Evolutionary conservation across 2,329 filamentous ascomycete species (phyloP).

Genomic region (Waltergamsia citrina): DNA sequence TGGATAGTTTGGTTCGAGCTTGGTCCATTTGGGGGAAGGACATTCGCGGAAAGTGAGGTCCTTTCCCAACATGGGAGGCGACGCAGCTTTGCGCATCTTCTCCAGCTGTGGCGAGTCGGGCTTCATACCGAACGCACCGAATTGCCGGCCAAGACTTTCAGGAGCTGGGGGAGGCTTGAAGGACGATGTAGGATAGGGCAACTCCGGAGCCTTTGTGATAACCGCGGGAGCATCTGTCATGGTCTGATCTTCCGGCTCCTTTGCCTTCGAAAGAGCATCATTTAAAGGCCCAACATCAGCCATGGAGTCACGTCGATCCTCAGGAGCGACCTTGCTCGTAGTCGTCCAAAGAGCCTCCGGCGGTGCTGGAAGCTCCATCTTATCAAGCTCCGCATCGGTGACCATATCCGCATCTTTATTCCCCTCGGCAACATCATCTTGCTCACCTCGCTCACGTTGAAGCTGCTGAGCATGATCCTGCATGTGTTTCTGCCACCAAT

Average conservation of each 20-base stretch:
- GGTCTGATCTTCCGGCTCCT: background rate
- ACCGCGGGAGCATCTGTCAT: constrained; percentile 2
- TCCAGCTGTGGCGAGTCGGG: constrained; percentile 15
- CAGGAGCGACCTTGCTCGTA: constrained; percentile 17
- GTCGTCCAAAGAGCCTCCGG: constrained; percentile 33
- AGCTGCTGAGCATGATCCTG: constrained; percentile 64
- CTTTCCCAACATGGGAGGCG: constrained; percentile 80
- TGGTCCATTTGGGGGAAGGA: constrained; percentile 72
- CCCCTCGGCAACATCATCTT: background rate
- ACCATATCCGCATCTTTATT: constrained; percentile 14
- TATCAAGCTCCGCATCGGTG: constrained; percentile 31
- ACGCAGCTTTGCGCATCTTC: constrained; percentile 41
- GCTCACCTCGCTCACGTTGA: constrained; percentile 32
- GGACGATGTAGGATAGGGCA: constrained; percentile 2
- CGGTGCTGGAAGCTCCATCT: constrained; percentile 27
- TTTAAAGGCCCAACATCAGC: constrained; percentile 7
- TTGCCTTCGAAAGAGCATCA: background rate
- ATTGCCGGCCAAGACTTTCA: constrained; percentile 31
- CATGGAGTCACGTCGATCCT: constrained; percentile 16
- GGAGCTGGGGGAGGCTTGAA: constrained; percentile 6
- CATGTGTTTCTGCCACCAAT: constrained; percentile 75
- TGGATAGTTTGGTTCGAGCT: constrained; percentile 70
- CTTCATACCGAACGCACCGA: constrained; percentile 28
- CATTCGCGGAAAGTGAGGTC: constrained; percentile 77
- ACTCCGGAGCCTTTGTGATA: background rate